Evolutionary conservation across 176 grass and related monocot genomes (phyloP).

Genomic region (Cocos nucifera): DNA sequence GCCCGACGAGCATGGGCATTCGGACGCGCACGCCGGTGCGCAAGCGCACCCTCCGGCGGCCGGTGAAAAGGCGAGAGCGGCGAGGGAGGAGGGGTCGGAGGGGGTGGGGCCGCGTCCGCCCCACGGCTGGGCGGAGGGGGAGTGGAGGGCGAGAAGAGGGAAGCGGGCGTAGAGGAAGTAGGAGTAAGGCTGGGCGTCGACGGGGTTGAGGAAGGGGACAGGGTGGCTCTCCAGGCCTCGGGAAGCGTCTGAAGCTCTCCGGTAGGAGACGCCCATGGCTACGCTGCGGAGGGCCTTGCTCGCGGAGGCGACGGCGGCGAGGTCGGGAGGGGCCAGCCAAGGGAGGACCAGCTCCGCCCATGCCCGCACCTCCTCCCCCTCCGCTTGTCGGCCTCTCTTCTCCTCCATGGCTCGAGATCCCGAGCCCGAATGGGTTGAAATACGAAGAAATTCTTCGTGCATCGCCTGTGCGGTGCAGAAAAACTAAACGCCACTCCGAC

Average conservation of each 20-base stretch:
- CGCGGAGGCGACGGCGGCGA: constrained; percentile 34
- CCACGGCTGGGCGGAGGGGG: constrained; percentile 41
- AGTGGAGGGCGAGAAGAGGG: constrained; percentile 25
- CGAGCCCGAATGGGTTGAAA: too few species aligned
- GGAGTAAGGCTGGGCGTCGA: constrained; percentile 41
- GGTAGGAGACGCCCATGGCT: constrained; percentile 25
- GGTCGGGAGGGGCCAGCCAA: constrained; percentile 42
- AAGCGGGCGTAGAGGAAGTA: constrained; percentile 59
- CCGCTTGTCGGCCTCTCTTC: background rate
- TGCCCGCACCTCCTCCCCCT: background rate
- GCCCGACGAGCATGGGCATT: constrained; percentile 6
- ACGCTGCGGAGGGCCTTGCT: constrained; percentile 30
- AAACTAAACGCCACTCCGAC: too few species aligned
- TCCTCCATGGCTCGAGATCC: too few species aligned
- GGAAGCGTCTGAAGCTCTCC: constrained; percentile 44
- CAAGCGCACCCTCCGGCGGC: constrained; percentile 24
- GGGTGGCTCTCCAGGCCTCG: constrained; percentile 46
- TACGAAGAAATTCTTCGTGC: too few species aligned
- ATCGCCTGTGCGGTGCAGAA: too few species aligned
- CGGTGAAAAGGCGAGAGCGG: constrained; percentile 17
- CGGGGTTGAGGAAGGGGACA: constrained; percentile 52
- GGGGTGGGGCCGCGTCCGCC: constrained; percentile 18
- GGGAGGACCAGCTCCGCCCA: constrained; percentile 62
- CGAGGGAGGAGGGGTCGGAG: constrained; percentile 17
- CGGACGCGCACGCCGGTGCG: background rate